Base-by-base conservation (phyloP, 192 early-diverging fungal species). In the Mortierella claussenii region DNA sequence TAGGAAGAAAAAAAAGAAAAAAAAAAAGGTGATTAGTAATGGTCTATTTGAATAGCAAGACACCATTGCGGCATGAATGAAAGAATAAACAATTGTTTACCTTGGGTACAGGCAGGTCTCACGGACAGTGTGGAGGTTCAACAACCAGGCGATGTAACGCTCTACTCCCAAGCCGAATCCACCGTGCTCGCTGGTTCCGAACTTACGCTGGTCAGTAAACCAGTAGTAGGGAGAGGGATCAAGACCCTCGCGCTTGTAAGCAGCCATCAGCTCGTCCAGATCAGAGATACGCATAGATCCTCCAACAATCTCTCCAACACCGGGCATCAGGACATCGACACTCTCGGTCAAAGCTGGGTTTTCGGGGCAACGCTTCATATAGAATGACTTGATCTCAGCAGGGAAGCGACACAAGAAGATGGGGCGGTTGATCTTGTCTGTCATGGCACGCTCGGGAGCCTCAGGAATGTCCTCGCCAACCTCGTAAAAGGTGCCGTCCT, bases 401-500 rank as follows among this genome's bases (percentile, higher is more conserved):
- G 98, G 98, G 91, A 99, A 99, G 46, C 91, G 89, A 79, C 91
- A 94, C 46, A 99, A 83, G 68, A 99, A 86, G 61, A 99, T 98
- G 31, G 98, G 98, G 67, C 92, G 89, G 79, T 86, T 86, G 73
- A 99, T 98, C 49, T 95, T 87, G 82, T 99, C 96, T n/a, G 97
- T 99, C 98, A 99, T 99, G 63, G 83, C 79, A 64, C 98, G 94
- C 82, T 99, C 98, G 33, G 98, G 97, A 32, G 92, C 87, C 81
- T 99, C 98, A 36, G 97, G 96, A 68, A 99, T 99, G 80, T 99
- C 98, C 61, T 99, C 97, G 56, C 98, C 98, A 83, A 97, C 96
- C 81, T 93, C 90, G 80, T 96, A 99, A 66, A 88, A 90, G 9
- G 82, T 86, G 34, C 95, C 96, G 60, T 97, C 91, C 59, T 93